phyloP scores from a whole-genome alignment of 2,329 filamentous ascomycete genomes.

The Juglanconis juglandina region DNA sequence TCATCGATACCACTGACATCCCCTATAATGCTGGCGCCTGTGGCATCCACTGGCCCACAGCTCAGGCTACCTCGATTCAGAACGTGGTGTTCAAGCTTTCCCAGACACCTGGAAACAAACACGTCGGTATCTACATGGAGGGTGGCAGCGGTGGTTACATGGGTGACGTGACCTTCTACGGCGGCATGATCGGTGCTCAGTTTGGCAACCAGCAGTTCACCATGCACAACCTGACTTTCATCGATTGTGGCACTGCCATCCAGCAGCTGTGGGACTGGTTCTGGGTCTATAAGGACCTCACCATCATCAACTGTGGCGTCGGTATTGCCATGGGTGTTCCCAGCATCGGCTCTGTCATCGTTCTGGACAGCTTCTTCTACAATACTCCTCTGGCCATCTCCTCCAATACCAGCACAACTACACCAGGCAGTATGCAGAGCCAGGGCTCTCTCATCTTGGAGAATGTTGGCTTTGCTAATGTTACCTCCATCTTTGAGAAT shows the following conservation, averaged over 20 bases:
- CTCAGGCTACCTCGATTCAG: slow-evolving; percentile 59
- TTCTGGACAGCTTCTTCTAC: slow-evolving; percentile 70
- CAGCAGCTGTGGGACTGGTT: slow-evolving; percentile 74
- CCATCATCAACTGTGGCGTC: slow-evolving; percentile 58
- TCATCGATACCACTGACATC: slow-evolving; percentile 54
- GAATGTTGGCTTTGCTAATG: slow-evolving; percentile 40
- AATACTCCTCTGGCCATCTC: slow-evolving; percentile 66
- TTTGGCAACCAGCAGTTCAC: slow-evolving; percentile 70
- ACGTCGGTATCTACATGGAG: slow-evolving; percentile 60
- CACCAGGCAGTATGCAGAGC: slow-evolving; percentile 29
- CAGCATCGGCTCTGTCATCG: slow-evolving; percentile 69
- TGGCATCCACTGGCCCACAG: slow-evolving; percentile 67
- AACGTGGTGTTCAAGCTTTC: slow-evolving; percentile 57
- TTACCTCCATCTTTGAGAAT: slow-evolving; percentile 33
- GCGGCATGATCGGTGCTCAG: slow-evolving; percentile 57
- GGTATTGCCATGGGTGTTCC: slow-evolving; percentile 64
- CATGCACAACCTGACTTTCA: slow-evolving; percentile 64
- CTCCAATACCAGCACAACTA: slow-evolving; percentile 46
- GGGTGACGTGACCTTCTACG: slow-evolving; percentile 67
- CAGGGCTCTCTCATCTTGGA: slow-evolving; percentile 44
- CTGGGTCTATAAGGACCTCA: slow-evolving; percentile 67
- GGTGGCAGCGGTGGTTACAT: slow-evolving; percentile 65
- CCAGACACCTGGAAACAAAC: slow-evolving; percentile 41
- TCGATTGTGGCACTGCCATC: slow-evolving; percentile 61
- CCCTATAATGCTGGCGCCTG: slow-evolving; percentile 40